These are phyloP conservation scores for Pyrenochaeta sp. DNA, from an alignment of 2,329 filamentous ascomycete species.

Conservation along the genomic window DNA sequence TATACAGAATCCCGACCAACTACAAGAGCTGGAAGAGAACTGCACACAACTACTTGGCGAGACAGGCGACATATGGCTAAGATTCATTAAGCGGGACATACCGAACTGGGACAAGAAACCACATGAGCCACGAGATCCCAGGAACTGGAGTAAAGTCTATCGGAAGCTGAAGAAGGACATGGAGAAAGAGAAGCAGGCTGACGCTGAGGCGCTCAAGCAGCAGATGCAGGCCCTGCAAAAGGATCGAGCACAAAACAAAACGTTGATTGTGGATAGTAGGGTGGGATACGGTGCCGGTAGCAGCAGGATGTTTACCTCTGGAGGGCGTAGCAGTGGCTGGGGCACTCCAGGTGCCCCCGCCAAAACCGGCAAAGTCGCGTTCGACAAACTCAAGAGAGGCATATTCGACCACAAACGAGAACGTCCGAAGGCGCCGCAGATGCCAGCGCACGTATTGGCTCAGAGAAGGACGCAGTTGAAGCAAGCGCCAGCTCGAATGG, in stretches of 20 bases:
- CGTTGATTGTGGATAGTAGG: conserved; percentile 39
- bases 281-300: conserved; percentile 33
- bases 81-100: conserved; percentile 81
- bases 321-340: conserved; percentile 27
- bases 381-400: conserved; percentile 45
- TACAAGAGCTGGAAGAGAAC: conserved; percentile 74
- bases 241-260: conserved; percentile 41
- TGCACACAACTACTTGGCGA: conserved; percentile 79
- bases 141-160: conserved; percentile 82
- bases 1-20: conserved; percentile 76
- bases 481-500: conserved; percentile 41
- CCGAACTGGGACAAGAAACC: conserved; percentile 70
- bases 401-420: conserved; percentile 46
- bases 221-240: conserved; percentile 44
- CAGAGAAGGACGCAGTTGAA: conserved; percentile 32
- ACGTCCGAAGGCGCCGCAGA: conserved; percentile 37
- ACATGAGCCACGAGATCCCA: conserved; percentile 69
- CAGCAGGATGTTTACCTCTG: conserved; percentile 24
- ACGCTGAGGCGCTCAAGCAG: conserved; percentile 43
- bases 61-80: conserved; percentile 77
- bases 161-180: conserved; percentile 54
- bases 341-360: conserved; percentile 36
- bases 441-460: conserved; percentile 39
- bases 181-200: conserved; percentile 44
- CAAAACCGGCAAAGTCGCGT: conserved; percentile 47